Conservation (phyloP, 768 basidiomycete species). For the Baorangia bicolor region DNA sequence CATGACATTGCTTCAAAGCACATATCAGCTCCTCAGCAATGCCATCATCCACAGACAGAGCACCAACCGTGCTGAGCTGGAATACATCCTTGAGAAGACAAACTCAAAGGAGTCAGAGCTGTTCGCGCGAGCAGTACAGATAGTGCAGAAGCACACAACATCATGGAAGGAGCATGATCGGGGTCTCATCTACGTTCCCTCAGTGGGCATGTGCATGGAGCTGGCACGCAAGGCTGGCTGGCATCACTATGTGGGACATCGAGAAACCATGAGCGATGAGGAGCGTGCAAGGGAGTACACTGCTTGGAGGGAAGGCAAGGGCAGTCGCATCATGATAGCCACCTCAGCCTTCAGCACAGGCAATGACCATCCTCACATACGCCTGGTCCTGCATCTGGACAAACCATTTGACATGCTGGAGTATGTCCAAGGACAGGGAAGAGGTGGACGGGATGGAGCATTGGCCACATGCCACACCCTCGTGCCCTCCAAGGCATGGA, state of each 20-base stretch:
- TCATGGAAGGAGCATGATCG: not conserved
- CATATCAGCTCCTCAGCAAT: not conserved
- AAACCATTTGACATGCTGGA: conserved; percentile 22
- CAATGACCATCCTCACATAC: conserved; percentile 23
- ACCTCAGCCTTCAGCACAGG: conserved; percentile 30
- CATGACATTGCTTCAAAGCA: too few relatives aligned
- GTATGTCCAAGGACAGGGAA: conserved; percentile 20
- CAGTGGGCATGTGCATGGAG: not conserved
- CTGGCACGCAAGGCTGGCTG: not conserved
- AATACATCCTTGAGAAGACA: conserved; percentile 5
- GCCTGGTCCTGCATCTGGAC: conserved; percentile 18
- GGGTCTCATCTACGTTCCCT: conserved; percentile 10
- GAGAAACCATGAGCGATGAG: not conserved
- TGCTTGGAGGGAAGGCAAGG: conserved; percentile 7
- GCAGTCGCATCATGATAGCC: conserved; percentile 8
- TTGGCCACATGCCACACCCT: not conserved
- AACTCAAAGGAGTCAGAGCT: not conserved
- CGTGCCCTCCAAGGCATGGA: not conserved
- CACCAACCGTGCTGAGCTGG: conserved; percentile 11
- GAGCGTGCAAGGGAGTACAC: not conserved
- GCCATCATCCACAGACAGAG: not conserved
- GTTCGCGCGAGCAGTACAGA: not conserved
- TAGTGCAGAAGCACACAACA: accelerated
- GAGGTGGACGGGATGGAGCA: conserved; percentile 17
- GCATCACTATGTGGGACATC: conserved; percentile 18